These are phyloP conservation scores for Papiliotrema fonsecae DNA, from an alignment of 1,284 basidiomycete genomes.

Conservation along the genomic window DNA sequence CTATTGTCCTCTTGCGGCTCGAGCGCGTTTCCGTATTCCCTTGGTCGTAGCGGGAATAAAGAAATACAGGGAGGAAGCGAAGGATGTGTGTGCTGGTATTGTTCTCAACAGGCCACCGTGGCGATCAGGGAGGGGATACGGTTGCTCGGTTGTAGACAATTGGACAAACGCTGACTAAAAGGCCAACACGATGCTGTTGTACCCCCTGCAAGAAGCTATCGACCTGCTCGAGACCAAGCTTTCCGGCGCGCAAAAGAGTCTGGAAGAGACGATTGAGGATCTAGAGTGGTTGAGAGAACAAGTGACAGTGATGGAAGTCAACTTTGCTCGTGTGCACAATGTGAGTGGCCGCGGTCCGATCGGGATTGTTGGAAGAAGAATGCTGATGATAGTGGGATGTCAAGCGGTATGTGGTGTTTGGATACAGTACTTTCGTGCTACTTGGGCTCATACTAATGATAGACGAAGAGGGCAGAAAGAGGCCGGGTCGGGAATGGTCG, in stretches of 20 bases:
- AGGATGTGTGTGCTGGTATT: no score
- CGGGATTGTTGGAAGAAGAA: neutral
- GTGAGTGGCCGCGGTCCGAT: constrained; percentile 34
- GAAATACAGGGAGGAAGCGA: neutral
- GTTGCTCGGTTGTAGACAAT: no score
- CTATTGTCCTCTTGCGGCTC: neutral
- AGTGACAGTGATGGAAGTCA: constrained; percentile 96
- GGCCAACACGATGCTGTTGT: constrained; percentile 98
- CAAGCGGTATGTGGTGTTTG: constrained; percentile 27
- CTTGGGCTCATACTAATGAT: neutral
- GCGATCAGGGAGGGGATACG: no score
- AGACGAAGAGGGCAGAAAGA: neutral
- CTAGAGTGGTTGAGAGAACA: constrained; percentile 92
- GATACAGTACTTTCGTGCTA: neutral
- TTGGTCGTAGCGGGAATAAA: neutral
- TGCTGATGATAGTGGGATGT: constrained; percentile 43
- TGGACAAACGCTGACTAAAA: no score
- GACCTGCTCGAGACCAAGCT: constrained; percentile 74
- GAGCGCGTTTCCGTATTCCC: neutral
- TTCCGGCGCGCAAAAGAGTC: constrained; percentile 62
- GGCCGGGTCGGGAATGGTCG: constrained; percentile 12
- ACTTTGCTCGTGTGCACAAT: constrained; percentile 93
- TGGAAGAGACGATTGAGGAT: constrained; percentile 74
- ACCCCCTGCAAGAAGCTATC: constrained; percentile 77
- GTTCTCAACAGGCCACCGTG: no score